Conservation (phyloP, 2,329 filamentous ascomycete species). For the Paraphaeosphaeria sporulosa region DNA sequence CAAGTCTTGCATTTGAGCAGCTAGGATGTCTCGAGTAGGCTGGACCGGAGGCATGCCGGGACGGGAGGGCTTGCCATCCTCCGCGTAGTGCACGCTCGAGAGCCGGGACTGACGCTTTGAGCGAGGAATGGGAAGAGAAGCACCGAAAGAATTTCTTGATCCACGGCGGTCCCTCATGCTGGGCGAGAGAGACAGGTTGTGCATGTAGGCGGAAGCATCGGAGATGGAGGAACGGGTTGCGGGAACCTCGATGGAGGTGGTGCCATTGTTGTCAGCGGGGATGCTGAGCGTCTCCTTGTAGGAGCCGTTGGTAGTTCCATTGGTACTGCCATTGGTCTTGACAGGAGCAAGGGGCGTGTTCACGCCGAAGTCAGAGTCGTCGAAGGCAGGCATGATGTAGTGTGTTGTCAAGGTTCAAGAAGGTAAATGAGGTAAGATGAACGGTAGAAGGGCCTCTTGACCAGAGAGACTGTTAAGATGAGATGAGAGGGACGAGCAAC, state of each 20-base stretch:
- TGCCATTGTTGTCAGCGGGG: constrained; percentile 33
- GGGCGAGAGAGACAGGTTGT: constrained; percentile 72
- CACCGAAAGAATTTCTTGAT: constrained; percentile 79
- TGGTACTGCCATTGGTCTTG: constrained; percentile 35
- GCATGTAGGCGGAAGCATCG: constrained; percentile 74
- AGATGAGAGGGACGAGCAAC: background rate
- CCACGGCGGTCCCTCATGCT: constrained; percentile 72
- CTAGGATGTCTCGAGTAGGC: constrained; percentile 71
- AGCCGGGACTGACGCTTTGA: constrained; percentile 74
- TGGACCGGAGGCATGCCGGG: constrained; percentile 67
- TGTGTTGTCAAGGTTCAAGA: constrained; percentile 16
- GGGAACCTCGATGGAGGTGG: constrained; percentile 70
- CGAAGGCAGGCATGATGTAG: constrained; percentile 64
- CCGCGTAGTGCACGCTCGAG: constrained; percentile 64
- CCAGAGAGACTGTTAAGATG: background rate
- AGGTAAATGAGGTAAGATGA: background rate
- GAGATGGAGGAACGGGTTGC: constrained; percentile 73
- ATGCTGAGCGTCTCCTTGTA: constrained; percentile 47
- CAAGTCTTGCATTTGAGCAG: constrained; percentile 74
- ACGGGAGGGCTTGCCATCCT: constrained; percentile 55
- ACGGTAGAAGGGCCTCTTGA: background rate
- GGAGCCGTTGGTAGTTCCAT: constrained; percentile 9
- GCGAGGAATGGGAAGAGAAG: constrained; percentile 74
- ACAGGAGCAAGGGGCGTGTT: constrained; percentile 39
- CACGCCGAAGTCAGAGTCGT: constrained; percentile 63